Evolutionary conservation across 257 asterid species (phyloP).

Genomic region (Jaltomata sinuosa): DNA sequence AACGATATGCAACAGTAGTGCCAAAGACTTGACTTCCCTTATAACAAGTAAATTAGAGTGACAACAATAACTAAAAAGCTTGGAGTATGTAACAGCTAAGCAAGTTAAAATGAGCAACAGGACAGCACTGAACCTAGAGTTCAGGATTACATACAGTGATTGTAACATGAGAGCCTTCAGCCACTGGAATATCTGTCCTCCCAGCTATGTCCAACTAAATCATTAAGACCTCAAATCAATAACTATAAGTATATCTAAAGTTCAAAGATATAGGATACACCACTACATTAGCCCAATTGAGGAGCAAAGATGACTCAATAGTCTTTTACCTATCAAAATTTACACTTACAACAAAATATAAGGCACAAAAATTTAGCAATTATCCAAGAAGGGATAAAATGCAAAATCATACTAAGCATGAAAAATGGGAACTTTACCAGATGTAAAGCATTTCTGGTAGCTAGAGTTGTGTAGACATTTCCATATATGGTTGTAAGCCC

Average conservation of each 20-base stretch:
- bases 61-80: neutral
- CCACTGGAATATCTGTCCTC: slow-evolving; percentile 89
- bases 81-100: neutral
- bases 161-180: slow-evolving; percentile 98
- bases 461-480: slow-evolving; percentile 90
- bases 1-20: neutral
- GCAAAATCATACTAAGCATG: neutral
- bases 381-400: neutral
- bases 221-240: slow-evolving; percentile 1
- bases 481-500: slow-evolving; percentile 94
- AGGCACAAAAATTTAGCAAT: neutral
- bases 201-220: slow-evolving; percentile 87
- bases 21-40: neutral
- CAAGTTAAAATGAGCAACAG: neutral
- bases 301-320: neutral
- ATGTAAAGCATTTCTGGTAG: slow-evolving; percentile 95
- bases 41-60: neutral
- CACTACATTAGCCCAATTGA: neutral
- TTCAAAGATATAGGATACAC: neutral
- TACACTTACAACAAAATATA: neutral
- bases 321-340: neutral
- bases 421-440: slow-evolving; percentile 32
- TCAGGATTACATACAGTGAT: slow-evolving; percentile 57
- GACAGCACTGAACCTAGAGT: neutral
- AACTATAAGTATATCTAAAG: neutral